Base-by-base conservation (phyloP, 176 grass and related monocot genomes). In the Elaeis guineensis region DNA sequence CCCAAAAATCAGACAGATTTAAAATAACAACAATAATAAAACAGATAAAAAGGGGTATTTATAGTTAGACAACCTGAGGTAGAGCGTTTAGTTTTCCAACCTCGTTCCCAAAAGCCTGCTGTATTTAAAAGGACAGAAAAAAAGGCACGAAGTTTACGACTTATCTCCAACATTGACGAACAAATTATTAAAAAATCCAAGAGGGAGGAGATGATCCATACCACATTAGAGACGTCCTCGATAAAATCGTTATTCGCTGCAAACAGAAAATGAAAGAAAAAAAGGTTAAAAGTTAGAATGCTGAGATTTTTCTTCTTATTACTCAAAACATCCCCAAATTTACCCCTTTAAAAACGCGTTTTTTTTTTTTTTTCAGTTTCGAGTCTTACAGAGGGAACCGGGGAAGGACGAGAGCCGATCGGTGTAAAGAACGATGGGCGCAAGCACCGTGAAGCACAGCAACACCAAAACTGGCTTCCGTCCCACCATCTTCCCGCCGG, bases 401-500 rank as follows among this genome's bases (percentile, higher is more conserved):
- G 80, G 72, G 21, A 83, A 67, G 23, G 1, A 28, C 19, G 81
- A 49, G 65, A 75, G 62, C 51, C 26, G 66, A 52, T 52, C 71
- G 52, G 71, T 77, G 74, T 77, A 95, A 66, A 90, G 75, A 39
- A 87, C 64, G 71, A 96, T 85, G 19, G 91, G 91, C 51, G 91
- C 80, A 32, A 87, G 70, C 67, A 96, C 80, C 17, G 86, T 85
- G 17, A 76, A 72, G 21, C 77, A 6, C 44, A 96, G 80, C 16
- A 96, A 74, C 6, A 83, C 28, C 26, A 96, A 63, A 77, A 84
- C 58, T 22, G 63, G 61, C 50, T 50, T 79, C 21, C 74, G 77
- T 55, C 71, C 67, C 50, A 49, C 50, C 69, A 63, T 50, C 8
- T 44, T 44, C 9, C 11, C 11, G 11, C 35, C 35, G 11, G 35